Conservation (phyloP, 2,329 filamentous ascomycete species). For the Blastomyces parvus region DNA sequence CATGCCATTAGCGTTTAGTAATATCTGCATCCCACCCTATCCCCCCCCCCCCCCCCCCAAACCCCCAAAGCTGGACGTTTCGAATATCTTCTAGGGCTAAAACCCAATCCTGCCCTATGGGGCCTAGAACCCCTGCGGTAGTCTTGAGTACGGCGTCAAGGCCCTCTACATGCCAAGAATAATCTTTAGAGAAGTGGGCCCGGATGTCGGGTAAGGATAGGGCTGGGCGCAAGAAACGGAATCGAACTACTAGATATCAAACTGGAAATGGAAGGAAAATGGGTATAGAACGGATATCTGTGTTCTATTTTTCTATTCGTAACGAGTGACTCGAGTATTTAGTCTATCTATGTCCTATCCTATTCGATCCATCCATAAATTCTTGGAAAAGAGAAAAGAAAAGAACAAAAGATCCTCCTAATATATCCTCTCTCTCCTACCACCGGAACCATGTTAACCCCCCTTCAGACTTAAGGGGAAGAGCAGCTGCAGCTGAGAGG, state of each 20-base stretch:
- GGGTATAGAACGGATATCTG: background rate
- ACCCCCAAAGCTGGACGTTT: background rate
- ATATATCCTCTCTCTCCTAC: background rate
- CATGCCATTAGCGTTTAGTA: too few species aligned
- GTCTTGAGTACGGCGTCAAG: background rate
- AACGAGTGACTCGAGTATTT: background rate
- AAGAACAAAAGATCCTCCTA: background rate
- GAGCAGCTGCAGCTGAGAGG: background rate
- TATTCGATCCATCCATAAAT: background rate
- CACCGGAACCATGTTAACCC: background rate
- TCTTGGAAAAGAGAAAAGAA: background rate
- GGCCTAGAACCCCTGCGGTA: background rate
- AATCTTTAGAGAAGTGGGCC: background rate
- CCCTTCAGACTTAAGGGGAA: background rate
- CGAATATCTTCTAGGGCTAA: background rate
- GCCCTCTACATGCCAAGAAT: background rate
- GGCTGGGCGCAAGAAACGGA: background rate
- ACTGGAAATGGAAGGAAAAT: background rate
- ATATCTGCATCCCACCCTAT: too few species aligned
- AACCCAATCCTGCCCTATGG: background rate
- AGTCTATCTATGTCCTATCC: background rate
- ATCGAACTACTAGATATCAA: background rate
- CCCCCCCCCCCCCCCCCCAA: too few species aligned
- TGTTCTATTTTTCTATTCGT: background rate
- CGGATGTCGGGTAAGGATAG: too few species aligned